A percentile compares a stretch with the other conserved stretches of the same genome.
phyloP scores from a whole-genome alignment of 1,284 basidiomycete species.

The Cryptococcus maquisensis region DNA sequence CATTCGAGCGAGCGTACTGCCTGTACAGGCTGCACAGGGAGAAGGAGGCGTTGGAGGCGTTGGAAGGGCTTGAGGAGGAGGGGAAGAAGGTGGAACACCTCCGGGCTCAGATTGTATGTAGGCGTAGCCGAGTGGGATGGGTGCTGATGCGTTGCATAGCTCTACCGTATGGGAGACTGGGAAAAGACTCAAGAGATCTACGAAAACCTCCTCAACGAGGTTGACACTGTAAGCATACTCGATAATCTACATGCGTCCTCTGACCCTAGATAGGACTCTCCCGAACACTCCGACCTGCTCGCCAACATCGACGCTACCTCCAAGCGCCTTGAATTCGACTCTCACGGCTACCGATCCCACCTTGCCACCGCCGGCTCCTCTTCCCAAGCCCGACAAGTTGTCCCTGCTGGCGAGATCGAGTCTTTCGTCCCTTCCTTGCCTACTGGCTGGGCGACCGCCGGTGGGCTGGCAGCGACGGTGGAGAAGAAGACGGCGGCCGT shows the following conservation, averaged over 20 bases:
- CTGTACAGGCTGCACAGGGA: conserved; percentile 73
- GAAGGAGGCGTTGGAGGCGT: conserved; percentile 58
- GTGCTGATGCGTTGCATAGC: not conserved
- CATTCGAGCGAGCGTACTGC: conserved; percentile 73
- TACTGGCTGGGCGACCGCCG: conserved; percentile 33
- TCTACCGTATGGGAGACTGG: conserved; percentile 71
- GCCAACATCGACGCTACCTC: conserved; percentile 75
- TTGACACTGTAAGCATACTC: conserved; percentile 57
- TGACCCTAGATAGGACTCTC: conserved; percentile 59
- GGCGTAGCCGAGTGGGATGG: not conserved
- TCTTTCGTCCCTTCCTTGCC: conserved; percentile 37
- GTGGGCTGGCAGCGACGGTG: conserved; percentile 11
- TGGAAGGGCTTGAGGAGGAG: conserved; percentile 53
- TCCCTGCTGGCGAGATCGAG: conserved; percentile 36
- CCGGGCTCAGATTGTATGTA: conserved; percentile 74
- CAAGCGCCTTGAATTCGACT: conserved; percentile 73
- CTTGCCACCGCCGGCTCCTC: conserved; percentile 22
- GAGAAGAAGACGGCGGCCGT: conserved; percentile 16
- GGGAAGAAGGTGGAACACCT: conserved; percentile 69
- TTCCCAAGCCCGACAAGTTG: not conserved
- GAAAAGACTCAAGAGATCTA: conserved; percentile 68
- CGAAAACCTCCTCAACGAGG: conserved; percentile 68
- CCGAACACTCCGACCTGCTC: conserved; percentile 77
- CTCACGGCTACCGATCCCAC: conserved; percentile 59
- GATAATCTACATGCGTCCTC: not conserved